Evolutionary conservation across 768 basidiomycete genomes (phyloP), one percentile per base, ranked within the genome.

Genomic region (Neoboletus brunneissimus): DNA sequence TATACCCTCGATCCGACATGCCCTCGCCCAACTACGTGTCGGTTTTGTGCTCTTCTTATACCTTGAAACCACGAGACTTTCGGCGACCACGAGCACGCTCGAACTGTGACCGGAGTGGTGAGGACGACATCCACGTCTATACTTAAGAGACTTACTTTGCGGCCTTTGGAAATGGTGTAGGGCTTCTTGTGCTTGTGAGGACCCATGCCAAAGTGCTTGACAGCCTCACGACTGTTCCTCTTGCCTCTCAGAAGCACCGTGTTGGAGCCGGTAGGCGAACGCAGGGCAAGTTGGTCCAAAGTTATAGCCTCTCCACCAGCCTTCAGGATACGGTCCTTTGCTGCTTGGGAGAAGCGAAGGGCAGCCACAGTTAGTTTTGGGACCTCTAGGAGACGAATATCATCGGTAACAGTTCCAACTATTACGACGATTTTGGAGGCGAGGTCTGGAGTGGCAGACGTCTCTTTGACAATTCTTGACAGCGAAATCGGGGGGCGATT

Each of bases 101-200:
- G 88, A 97, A 96, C 87, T 88, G 58, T 46, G 42, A 55, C 52
- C 18, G 27, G n/a, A 32, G 55, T 42, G 27, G 57, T 53, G 52
- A 51, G 48, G 51, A 13, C 25, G 22, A 16, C 12, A 34, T 22
- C 22, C 1, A 37, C 20, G 25, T 9, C 4, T n/a, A 5, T 10
- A 11, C 16, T 10, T 5, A 41, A 10, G 13, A 7, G 31, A 69
- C 75, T 41, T 67, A 88, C 87, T 78, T 97, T 98, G 85, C 95
- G 91, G 60, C 97, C 96, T 81, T 96, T 97, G 73, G 93, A 94
- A 69, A 79, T 81, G 46, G 94, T 91, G 80, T 94, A 90, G 47
- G 97, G 97, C 80, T 95, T 97, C 84, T 96, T 98, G 88, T 97
- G 81, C 79, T 98, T 93, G 87, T 95, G 92, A 54, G 94, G 94